Base-by-base conservation (phyloP, 805 yeast species). In the Pichia deserticola region DNA sequence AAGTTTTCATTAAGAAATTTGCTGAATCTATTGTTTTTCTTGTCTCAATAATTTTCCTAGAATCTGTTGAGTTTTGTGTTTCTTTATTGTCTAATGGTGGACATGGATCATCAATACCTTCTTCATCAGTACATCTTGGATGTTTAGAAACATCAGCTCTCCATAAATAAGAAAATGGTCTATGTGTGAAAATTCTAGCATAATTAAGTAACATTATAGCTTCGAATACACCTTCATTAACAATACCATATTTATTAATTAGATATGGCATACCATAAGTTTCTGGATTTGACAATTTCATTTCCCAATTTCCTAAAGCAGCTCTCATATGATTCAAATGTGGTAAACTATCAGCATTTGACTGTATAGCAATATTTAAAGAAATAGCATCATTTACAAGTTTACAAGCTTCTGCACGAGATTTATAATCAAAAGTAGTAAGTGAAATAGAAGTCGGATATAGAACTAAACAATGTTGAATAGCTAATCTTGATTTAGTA, bases 1-100 rank as follows among this genome's bases (percentile, higher is more conserved):
- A 60, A 1, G 74, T 60, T 49, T 68, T 71, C 2, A 75, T 73
- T 27, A 77, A 73, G 20, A 75, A 64, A 38, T 76, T 74, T 3
- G 82, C 81, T 27, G 79, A 76, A 46, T 74, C 79, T 25, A 77
- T 76, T 1, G 81, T 75, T 54, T 75, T 75, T 54, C 79, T 66
- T 0, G 82, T 77, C 53, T 75, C 81, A 36, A 76, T 71, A 34
- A 74, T 70, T 52, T 76, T 74, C 47, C 73, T 63, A 1, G 78
- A 67, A 51, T 70, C 75, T 30, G 68, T 65, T 7, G 51, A 30
- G 8, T 35, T 40, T 15, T 40, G 40, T 6, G 46, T 41, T 42
- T 65, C 61, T 30, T 63, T 68, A 50, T 65, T 61, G 20, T 56
- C 67, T 4, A 64, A 47, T 15, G 62, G 60, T 35, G 65, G 61